Conservation (phyloP, 805 yeast species). For the Zygosaccharomyces siamensis region DNA sequence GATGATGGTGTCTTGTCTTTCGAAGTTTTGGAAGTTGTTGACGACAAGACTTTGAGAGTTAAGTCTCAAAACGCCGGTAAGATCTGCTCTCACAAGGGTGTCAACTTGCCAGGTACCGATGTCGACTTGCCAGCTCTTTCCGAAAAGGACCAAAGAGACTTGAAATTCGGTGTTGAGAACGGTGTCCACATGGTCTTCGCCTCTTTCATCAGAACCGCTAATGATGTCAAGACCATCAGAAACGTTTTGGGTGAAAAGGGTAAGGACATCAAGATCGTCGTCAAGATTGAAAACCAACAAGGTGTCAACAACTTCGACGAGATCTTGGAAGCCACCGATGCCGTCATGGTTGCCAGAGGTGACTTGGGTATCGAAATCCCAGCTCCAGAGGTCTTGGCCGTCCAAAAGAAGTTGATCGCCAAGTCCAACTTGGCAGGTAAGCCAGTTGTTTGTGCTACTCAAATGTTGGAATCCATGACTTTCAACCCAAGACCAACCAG, state of each 20-base stretch:
- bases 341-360: slow-evolving; percentile 99
- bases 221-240: slow-evolving; percentile 87
- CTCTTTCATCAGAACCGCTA: slow-evolving; percentile 92
- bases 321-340: slow-evolving; percentile 89
- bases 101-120: slow-evolving; percentile 97
- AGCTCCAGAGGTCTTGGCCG: slow-evolving; percentile 97
- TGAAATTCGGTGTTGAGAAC: slow-evolving; percentile 94
- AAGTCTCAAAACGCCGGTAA: slow-evolving; percentile 90
- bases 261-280: slow-evolving; percentile 90
- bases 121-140: slow-evolving; percentile 97
- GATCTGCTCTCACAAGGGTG: slow-evolving; percentile 97
- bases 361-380: slow-evolving; percentile 99
- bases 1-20: slow-evolving; percentile 98
- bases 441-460: slow-evolving; percentile 99
- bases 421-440: slow-evolving; percentile 99
- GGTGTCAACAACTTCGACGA: slow-evolving; percentile 99
- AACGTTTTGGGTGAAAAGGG: slow-evolving; percentile 96
- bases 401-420: slow-evolving; percentile 97
- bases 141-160: slow-evolving; percentile 92
- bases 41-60: slow-evolving; percentile 78
- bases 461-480: slow-evolving; percentile 99
- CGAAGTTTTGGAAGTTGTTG: slow-evolving; percentile 79
- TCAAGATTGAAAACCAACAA: slow-evolving; percentile 98
- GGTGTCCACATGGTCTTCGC: slow-evolving; percentile 98
- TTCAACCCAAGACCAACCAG: slow-evolving; percentile 99